Evolutionary conservation across 1,284 basidiomycete species (phyloP).

Genomic region (Ceratobasidium papillatum): DNA sequence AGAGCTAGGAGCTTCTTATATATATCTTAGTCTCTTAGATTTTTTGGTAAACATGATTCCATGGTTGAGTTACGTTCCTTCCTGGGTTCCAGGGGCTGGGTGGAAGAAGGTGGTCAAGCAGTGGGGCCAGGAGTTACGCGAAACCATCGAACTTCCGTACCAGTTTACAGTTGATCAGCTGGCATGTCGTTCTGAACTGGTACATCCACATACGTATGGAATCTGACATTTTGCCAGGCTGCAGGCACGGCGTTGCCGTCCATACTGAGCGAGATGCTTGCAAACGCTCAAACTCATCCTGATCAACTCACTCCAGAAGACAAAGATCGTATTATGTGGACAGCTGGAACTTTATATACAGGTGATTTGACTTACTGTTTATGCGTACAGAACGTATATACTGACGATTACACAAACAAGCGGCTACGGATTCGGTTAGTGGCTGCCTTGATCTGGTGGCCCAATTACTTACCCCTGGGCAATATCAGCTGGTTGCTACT

Average conservation of each 20-base stretch:
- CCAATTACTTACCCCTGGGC: too few relatives aligned
- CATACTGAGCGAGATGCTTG: conserved; percentile 16
- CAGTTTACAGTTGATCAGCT: conserved; percentile 1
- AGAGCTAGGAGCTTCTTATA: not conserved
- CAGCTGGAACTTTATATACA: conserved; percentile 13
- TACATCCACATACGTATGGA: not conserved
- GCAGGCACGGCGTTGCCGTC: not conserved
- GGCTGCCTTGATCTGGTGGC: too few relatives aligned
- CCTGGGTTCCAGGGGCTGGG: conserved; percentile 11
- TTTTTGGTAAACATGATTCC: conserved; percentile 25
- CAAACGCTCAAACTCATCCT: not conserved
- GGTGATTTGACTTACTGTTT: not conserved
- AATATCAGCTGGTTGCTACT: not conserved
- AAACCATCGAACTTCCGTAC: conserved; percentile 4
- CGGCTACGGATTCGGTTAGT: conserved; percentile 17
- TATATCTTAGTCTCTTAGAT: not conserved
- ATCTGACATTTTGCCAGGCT: not conserved
- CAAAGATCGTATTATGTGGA: conserved; percentile 20
- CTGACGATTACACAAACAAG: not conserved
- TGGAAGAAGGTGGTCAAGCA: not conserved
- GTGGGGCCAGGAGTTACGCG: conserved; percentile 2
- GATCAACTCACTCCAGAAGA: not conserved
- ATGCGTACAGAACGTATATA: not conserved
- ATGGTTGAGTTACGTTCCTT: conserved; percentile 11
- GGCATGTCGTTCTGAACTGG: not conserved